A percentile compares a stretch with the other conserved stretches of the same genome.
Evolutionary conservation across 768 basidiomycete species (phyloP).

Genomic region (Lactifluus piperatus): DNA sequence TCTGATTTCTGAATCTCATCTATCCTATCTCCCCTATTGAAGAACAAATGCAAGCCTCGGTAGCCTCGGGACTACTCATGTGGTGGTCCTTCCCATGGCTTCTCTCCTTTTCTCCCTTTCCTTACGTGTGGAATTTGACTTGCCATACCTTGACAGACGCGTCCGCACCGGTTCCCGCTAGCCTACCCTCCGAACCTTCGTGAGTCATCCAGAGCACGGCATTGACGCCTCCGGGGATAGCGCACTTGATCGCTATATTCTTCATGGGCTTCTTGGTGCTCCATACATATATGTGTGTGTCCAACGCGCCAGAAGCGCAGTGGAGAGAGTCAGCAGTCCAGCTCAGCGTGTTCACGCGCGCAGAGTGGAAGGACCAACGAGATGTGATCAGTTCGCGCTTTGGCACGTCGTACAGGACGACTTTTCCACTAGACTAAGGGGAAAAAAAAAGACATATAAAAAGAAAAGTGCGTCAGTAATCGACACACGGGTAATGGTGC

Average conservation of each 20-base stretch:
- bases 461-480: not conserved
- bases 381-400: slow-evolving; percentile 63
- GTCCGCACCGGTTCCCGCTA: slow-evolving; percentile 76
- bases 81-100: too few species aligned
- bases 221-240: slow-evolving; percentile 77
- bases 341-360: slow-evolving; percentile 66
- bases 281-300: slow-evolving; percentile 89
- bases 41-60: too few species aligned
- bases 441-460: not conserved
- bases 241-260: slow-evolving; percentile 79
- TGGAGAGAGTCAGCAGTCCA: slow-evolving; percentile 71
- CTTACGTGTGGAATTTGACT: slow-evolving; percentile 35
- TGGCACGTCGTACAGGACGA: slow-evolving; percentile 65
- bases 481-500: not conserved
- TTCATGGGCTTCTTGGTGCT: slow-evolving; percentile 59
- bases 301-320: slow-evolving; percentile 84
- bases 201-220: slow-evolving; percentile 67
- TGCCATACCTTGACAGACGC: slow-evolving; percentile 70
- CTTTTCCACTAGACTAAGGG: slow-evolving; percentile 66
- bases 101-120: not conserved
- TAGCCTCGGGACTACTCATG: too few species aligned
- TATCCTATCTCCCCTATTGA: too few species aligned
- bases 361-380: slow-evolving; percentile 83
- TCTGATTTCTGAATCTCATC: too few species aligned
- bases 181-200: slow-evolving; percentile 31